Base-by-base conservation (phyloP, 140 eudicot genomes). In the Bidens hawaiensis region DNA sequence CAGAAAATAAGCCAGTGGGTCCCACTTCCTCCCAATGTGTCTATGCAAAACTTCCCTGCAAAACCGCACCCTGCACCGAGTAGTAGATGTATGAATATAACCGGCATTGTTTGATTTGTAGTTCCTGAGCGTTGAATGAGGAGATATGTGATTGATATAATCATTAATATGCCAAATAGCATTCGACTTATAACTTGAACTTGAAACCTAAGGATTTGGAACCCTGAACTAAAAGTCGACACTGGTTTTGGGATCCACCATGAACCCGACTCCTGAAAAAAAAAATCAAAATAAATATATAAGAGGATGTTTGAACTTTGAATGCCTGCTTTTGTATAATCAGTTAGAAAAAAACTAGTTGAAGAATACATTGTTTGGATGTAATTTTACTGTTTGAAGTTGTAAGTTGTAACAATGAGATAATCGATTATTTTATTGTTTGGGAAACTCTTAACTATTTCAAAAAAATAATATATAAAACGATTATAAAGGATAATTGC, bases 11-110 rank as follows among this genome's bases (percentile, higher is more conserved):
- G 75, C 99, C 99, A 91, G 36, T 53, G 82, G 68, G 62, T 17
- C 31, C 99, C 99, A 16, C 84, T 85, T 42, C 99, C 99, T 25
- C 99, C 99, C 46, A 91, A 76, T 0, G 95, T 82, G 67, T 91
- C 89, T 7, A 91, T 69, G 79, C 99, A 87, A 49, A 82, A 50
- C 34, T 81, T 87, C n/a, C n/a, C n/a, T n/a, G n/a, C n/a, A n/a
- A n/a, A n/a, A n/a, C n/a, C n/a, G n/a, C n/a, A n/a, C n/a, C 40
- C 82, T 3, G 60, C 71, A 16, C 96, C 98, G 16, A 90, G 61
- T 13, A 87, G 58, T 30, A 91, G 24, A 42, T 87, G 75, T 30
- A 87, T 65, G 80, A 85, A 85, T 3, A 95, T 87, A 30, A 91
- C 48, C 6, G 99, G 99, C 99, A 91, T 91, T 50, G 89, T 71